Conservation (phyloP, 148 eudicot species). For the Nyssa sinensis region DNA sequence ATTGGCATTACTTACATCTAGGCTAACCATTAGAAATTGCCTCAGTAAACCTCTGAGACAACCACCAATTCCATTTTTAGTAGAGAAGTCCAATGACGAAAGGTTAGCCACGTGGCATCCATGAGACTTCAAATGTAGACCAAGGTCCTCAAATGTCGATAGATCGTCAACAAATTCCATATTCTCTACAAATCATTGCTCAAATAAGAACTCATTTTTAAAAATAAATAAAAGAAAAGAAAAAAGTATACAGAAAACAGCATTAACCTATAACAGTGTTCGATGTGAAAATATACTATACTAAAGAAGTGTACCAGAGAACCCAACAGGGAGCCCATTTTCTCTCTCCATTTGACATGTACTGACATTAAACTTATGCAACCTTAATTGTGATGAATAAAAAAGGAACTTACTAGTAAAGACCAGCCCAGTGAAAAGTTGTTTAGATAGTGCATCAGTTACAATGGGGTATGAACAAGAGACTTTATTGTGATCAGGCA, state of each 20-base stretch:
- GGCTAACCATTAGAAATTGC: constrained; percentile 47
- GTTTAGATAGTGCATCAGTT: constrained; percentile 45
- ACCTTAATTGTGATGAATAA: background rate
- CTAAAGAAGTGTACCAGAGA: no score
- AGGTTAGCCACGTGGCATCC: constrained; percentile 86
- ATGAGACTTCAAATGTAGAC: constrained; percentile 58
- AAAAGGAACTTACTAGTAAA: constrained; percentile 60
- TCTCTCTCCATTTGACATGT: background rate
- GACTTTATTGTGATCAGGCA: constrained; percentile 35
- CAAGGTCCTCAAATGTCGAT: constrained; percentile 79
- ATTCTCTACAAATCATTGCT: constrained; percentile 52
- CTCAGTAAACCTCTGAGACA: constrained; percentile 65
- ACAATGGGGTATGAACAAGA: constrained; percentile 55
- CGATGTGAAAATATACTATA: background rate
- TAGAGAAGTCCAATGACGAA: constrained; percentile 72
- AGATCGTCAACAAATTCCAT: constrained; percentile 92
- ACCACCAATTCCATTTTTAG: constrained; percentile 81
- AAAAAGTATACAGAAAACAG: background rate
- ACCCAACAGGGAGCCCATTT: background rate
- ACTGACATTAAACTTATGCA: background rate
- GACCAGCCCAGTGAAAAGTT: constrained; percentile 63
- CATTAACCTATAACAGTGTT: background rate
- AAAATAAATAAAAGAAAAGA: constrained; percentile 3
- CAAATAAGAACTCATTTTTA: background rate
- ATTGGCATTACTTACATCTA: constrained; percentile 56